A percentile compares a stretch with the other conserved stretches of the same genome.
phyloP scores from a whole-genome alignment of 805 yeast species.

The Kluyveromyces aestuarii region DNA sequence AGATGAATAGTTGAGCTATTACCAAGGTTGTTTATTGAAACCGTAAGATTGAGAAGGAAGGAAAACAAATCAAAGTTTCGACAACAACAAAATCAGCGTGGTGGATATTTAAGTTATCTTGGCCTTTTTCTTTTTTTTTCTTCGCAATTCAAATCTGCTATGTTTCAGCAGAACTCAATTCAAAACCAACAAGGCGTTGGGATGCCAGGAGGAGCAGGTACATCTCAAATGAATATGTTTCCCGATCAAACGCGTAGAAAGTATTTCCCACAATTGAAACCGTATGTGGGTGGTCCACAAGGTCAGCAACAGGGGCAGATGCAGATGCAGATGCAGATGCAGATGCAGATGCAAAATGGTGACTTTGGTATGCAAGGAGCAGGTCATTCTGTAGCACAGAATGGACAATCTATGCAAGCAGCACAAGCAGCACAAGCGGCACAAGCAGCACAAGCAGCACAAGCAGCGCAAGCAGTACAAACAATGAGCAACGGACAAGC shows the following conservation, averaged over 20 bases:
- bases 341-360: neutral
- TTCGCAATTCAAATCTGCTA: no score
- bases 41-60: no score
- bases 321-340: neutral
- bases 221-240: neutral
- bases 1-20: no score
- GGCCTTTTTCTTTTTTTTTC: no score
- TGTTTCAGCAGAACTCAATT: neutral
- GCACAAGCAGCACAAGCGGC: neutral
- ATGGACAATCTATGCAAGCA: neutral
- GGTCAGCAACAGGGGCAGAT: conserved; percentile 8
- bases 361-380: neutral
- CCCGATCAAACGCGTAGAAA: conserved; percentile 2
- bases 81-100: no score
- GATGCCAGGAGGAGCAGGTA: neutral
- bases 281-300: conserved; percentile 1
- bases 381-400: neutral
- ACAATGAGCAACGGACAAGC: conserved; percentile 9
- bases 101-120: no score
- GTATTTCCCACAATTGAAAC: conserved; percentile 4
- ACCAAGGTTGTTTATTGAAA: no score
- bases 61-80: no score
- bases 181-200: neutral
- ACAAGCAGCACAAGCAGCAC: neutral
- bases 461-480: neutral